phyloP scores from a whole-genome alignment of 768 basidiomycete species.

The Lactarius akahatsu region DNA sequence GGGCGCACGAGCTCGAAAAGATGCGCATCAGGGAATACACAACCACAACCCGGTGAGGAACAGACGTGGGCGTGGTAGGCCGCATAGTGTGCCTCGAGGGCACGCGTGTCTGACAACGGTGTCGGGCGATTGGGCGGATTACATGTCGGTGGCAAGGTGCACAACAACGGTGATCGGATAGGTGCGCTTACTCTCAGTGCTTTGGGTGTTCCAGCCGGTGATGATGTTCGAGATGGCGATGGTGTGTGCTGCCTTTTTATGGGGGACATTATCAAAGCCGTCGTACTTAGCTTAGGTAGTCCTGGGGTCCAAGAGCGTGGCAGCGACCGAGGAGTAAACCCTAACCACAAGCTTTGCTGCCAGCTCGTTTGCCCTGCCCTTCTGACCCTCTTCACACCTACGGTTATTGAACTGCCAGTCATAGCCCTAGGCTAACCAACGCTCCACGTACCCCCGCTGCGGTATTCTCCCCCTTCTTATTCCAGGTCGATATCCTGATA shows the following conservation, averaged over 20 bases:
- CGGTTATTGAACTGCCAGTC: too few relatives aligned
- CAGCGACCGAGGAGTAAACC: too few relatives aligned
- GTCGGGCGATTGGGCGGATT: constrained; percentile 57
- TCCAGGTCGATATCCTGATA: background rate
- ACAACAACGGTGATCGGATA: constrained; percentile 43
- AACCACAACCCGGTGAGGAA: constrained; percentile 63
- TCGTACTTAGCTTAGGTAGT: background rate
- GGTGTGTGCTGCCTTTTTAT: constrained; percentile 24
- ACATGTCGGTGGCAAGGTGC: constrained; percentile 83
- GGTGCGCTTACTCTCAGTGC: constrained; percentile 17
- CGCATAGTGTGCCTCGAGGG: constrained; percentile 81
- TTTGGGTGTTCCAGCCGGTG: constrained; percentile 25
- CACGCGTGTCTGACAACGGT: constrained; percentile 59
- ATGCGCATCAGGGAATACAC: constrained; percentile 82
- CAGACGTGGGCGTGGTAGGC: constrained; percentile 84
- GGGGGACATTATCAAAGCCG: constrained; percentile 14
- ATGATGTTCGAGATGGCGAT: constrained; percentile 17
- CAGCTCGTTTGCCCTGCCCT: background rate
- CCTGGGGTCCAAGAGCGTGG: background rate
- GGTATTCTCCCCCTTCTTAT: background rate
- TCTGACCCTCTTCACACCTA: background rate
- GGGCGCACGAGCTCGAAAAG: constrained; percentile 73
- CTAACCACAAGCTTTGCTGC: background rate
- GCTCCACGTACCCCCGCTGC: background rate
- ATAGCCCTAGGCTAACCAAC: background rate